Evolutionary conservation across 495 filamentous ascomycete species (phyloP), one percentile per base, ranked within the genome.

Genomic region (Cercophora sp.): DNA sequence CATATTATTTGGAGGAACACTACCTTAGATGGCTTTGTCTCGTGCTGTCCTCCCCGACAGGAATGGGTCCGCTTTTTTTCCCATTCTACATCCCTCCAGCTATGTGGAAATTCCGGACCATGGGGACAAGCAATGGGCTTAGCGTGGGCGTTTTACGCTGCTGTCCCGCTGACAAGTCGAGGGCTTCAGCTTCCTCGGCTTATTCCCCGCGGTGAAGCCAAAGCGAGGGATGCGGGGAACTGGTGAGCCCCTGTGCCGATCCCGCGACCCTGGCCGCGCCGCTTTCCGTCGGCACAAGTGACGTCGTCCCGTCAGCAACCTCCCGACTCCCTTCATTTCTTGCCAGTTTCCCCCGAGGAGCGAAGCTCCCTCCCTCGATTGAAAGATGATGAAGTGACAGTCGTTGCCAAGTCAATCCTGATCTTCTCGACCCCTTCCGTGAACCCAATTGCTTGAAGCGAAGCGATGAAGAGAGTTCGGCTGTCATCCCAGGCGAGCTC

Each of bases 251-350:
- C 41, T 24, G 26, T 8, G 26, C 24, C 36, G 48, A 26, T 41
- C 35, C 25, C 22, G 9, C n/a, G 8, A 27, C 24, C 41, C 24
- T 37, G 41, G 31, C 51, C 15, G 13, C 19, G 32, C 27, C 65
- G 65, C 59, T 55, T 68, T 68, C 48, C 59, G 32, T 68, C 65
- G 65, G 65, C 63, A 59, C 61, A 68, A 63, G 57, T 68, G 65
- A 66, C 65, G 63, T 68, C 51, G 56, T 52, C 34, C 51, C 40
- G 31, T 50, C 27, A 40, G 16, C 39, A 13, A 27, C 43, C 41
- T 29, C 41, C 41, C 15, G 16, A 10, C 34, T 44, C 31, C 41
- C 42, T n/a, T 54, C 27, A 9, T 8, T 24, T n/a, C 16, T 5
- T 42, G 23, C 35, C 47, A n/a, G 15, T 13, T 11, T 9, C 8